Conservation (phyloP, 331 rosid species). For the Pyracantha coccinea region DNA sequence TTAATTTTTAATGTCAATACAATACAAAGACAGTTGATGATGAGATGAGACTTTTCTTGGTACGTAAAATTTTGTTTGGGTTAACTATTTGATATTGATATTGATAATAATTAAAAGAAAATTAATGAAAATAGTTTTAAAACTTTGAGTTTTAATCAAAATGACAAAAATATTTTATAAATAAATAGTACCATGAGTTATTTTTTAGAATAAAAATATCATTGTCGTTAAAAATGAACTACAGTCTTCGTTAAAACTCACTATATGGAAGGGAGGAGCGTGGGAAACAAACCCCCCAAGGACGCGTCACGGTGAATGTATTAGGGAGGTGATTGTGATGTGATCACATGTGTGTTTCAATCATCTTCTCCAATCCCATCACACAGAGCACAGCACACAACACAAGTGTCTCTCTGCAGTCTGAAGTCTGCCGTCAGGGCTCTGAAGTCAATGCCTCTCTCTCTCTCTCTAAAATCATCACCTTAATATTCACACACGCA, state of each 20-base stretch:
- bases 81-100: background rate
- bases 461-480: background rate
- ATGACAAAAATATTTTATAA: no score
- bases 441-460: conserved; percentile 52
- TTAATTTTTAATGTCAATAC: no score
- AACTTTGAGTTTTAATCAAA: no score
- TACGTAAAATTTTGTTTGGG: background rate
- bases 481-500: background rate
- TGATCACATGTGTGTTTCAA: conserved; percentile 9
- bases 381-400: conserved; percentile 23
- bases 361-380: conserved; percentile 35
- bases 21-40: no score
- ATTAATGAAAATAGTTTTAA: no score
- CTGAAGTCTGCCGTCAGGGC: conserved; percentile 5
- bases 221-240: no score
- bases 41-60: no score
- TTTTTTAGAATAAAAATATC: no score
- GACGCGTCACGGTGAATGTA: background rate
- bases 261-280: background rate
- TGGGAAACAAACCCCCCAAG: conserved; percentile 25
- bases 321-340: conserved; percentile 8
- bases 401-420: conserved; percentile 20
- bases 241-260: no score
- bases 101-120: no score
- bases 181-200: no score